Base-by-base conservation (phyloP, 2,329 filamentous ascomycete genomes). In the Aspergillus pseudoterreus region DNA sequence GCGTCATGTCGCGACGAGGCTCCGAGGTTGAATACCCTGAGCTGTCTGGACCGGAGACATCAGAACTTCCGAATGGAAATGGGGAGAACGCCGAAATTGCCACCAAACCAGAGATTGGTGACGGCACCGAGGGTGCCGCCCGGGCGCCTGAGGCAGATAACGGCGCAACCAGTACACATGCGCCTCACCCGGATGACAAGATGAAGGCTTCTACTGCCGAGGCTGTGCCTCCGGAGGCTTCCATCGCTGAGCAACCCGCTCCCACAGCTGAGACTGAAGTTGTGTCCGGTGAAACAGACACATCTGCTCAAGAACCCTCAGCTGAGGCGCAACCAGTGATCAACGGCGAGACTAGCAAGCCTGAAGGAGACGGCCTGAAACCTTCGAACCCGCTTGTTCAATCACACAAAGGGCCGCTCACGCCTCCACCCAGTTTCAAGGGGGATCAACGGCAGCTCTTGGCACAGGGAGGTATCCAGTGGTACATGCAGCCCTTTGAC, bases 401-500 rank as follows among this genome's bases (percentile, higher is more conserved):
- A 22, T 44, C 57, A 15, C 57, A 53, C 27, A 51, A 57, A 41
- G 67, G 64, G 43, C 68, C 63, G 52, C 68, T 63, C 39, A 78
- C 70, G 36, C 73, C 68, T 46, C 72, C 70, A 55, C 67, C 72
- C 53, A 72, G 68, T 52, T 66, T 67, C 47, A 66, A 72, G 51
- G 70, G 67, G n/a, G 69, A 74, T 36, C 67, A 74, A 47, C 72
- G 73, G 49, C 62, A 68, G 33, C 75, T 80, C 11, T 75, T 90
- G 42, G 81, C 81, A 2, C 79, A 86, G 45, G 92, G 92, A 52
- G 92, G 92, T 32, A 78, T 95, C 11, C 84, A 90, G 6, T 96
- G 91, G 90, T 96, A 95, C 69, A 81, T 96, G 53, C 82, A 88
- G 63, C 80, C 83, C 8, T 95, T 95, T 65, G 83, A 94, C 47